Evolutionary conservation across 2,329 filamentous ascomycete genomes (phyloP).

Genomic region (Leptoxyphium fumago): DNA sequence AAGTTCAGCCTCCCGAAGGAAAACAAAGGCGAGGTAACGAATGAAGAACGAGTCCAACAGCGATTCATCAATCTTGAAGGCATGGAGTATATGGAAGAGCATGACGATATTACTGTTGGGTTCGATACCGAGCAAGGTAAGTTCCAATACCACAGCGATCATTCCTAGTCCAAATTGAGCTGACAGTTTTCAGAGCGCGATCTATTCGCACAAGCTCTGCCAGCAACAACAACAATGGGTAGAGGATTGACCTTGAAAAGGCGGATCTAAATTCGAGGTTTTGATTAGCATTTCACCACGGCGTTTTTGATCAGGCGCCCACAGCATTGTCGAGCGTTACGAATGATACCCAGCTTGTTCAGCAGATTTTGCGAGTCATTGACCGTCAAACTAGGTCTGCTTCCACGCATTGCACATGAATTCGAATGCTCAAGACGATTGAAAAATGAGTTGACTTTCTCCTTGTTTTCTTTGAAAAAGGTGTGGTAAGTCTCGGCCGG

Average conservation of each 20-base stretch:
- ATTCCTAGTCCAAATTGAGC: conserved; percentile 1
- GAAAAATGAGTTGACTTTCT: too few relatives aligned
- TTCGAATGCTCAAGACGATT: too few relatives aligned
- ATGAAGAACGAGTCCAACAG: conserved; percentile 44
- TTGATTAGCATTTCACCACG: too few relatives aligned
- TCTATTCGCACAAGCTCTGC: conserved; percentile 29
- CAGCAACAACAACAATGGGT: conserved; percentile 25
- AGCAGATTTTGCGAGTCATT: too few relatives aligned
- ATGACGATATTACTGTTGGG: conserved; percentile 75
- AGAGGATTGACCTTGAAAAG: conserved; percentile 29
- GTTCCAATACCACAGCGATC: conserved; percentile 3
- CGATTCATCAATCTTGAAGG: conserved; percentile 75
- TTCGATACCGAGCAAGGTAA: conserved; percentile 56
- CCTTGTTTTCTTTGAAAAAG: too few relatives aligned
- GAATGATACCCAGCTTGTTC: too few relatives aligned
- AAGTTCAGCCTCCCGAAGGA: conserved; percentile 62
- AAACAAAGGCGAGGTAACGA: conserved; percentile 37
- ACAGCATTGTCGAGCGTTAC: too few relatives aligned
- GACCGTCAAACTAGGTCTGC: too few relatives aligned
- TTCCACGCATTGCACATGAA: too few relatives aligned
- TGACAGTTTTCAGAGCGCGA: conserved; percentile 28
- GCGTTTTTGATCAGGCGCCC: too few relatives aligned
- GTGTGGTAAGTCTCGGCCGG: too few relatives aligned
- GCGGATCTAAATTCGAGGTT: conserved; percentile 11
- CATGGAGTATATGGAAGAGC: conserved; percentile 78